Percentiles rank a stretch among this genome's conserved stretches.
Evolutionary conservation across 1,284 basidiomycete genomes (phyloP).

Genomic region (Waitea zeae): DNA sequence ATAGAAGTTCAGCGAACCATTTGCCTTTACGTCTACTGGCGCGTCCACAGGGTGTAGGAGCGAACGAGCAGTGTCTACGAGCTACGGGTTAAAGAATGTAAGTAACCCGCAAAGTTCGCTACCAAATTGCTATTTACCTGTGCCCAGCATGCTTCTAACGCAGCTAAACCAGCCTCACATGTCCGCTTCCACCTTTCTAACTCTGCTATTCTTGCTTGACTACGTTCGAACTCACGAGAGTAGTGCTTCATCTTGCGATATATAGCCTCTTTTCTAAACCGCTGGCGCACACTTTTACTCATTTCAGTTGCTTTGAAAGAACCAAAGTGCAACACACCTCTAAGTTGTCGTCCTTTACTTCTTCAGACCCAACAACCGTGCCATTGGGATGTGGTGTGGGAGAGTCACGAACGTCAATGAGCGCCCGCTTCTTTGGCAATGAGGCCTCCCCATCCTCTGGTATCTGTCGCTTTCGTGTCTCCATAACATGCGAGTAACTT

Average conservation of each 20-base stretch:
- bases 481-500: conserved; percentile 22
- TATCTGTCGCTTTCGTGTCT: conserved; percentile 46
- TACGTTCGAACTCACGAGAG: conserved; percentile 63
- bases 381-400: conserved; percentile 39
- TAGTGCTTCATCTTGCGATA: conserved; percentile 87
- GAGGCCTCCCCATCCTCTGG: conserved; percentile 32
- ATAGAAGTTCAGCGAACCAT: conserved; percentile 18
- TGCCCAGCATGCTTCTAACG: conserved; percentile 79
- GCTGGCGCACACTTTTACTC: conserved; percentile 17
- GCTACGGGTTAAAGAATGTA: conserved; percentile 23
- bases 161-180: conserved; percentile 65
- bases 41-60: conserved; percentile 39
- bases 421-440: conserved; percentile 47
- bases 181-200: conserved; percentile 58
- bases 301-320: conserved; percentile 5
- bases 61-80: conserved; percentile 50
- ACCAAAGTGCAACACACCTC: conserved; percentile 30
- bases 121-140: conserved; percentile 66
- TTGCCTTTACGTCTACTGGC: conserved; percentile 23
- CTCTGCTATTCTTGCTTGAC: conserved; percentile 47
- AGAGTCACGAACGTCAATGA: conserved; percentile 35
- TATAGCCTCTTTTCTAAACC: conserved; percentile 82
- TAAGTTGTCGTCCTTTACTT: conserved; percentile 46
- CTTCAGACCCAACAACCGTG: conserved; percentile 23
- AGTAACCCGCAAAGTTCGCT: conserved; percentile 1